A percentile compares a stretch with the other conserved stretches of the same genome.
These are phyloP conservation scores for Kwoniella dejecticola DNA, from an alignment of 768 basidiomycete genomes.

Conservation along the genomic window DNA sequence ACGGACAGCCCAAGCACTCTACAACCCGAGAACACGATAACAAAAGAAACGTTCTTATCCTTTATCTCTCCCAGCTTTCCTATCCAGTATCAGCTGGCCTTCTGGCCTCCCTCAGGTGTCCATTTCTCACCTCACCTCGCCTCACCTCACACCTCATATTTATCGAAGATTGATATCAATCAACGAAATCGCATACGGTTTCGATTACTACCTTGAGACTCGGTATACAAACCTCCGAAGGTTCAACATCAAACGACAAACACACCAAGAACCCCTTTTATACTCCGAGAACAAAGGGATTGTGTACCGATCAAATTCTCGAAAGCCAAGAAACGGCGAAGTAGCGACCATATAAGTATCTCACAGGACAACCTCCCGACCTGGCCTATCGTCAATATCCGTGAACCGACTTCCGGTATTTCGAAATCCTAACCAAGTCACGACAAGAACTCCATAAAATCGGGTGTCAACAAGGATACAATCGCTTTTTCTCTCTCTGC, in stretches of 20 bases:
- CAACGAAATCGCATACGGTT: too few species aligned
- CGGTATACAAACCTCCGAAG: constrained; percentile 2
- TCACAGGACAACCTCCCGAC: background rate
- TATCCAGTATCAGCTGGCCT: background rate
- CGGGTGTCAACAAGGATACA: too few species aligned
- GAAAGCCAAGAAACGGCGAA: background rate
- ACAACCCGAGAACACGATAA: background rate
- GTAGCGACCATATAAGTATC: background rate
- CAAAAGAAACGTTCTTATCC: constrained; percentile 1
- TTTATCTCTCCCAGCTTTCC: background rate
- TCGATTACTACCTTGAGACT: background rate
- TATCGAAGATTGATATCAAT: too few species aligned
- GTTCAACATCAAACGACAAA: background rate
- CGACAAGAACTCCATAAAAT: too few species aligned
- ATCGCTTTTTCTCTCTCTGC: too few species aligned
- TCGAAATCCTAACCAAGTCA: too few species aligned
- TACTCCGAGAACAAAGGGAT: constrained; percentile 8
- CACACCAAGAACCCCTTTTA: background rate
- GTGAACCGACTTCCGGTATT: too few species aligned
- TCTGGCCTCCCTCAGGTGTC: too few species aligned
- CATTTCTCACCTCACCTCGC: too few species aligned
- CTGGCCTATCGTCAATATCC: background rate
- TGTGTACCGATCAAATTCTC: background rate
- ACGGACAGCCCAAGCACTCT: too few species aligned
- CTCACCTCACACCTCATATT: too few species aligned